Percentiles rank a stretch among this genome's conserved stretches.
phyloP scores from a whole-genome alignment of 306 rosid genomes.

The Cyamopsis tetragonoloba region DNA sequence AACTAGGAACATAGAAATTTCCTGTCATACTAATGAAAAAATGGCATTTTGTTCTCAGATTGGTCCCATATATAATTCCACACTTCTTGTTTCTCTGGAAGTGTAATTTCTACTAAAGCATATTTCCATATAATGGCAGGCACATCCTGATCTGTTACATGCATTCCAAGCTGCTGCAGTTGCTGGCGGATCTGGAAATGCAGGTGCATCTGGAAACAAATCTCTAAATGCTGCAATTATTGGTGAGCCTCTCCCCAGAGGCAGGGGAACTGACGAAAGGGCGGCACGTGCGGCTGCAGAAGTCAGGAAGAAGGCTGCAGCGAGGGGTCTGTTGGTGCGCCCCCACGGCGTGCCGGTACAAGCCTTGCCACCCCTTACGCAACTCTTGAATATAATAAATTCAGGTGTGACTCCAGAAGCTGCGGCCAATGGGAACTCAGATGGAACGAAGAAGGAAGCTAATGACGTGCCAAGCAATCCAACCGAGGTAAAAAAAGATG shows the following conservation, averaged over 20 bases:
- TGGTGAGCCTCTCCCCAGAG: slow-evolving; percentile 71
- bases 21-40: background rate
- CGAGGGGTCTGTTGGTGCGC: slow-evolving; percentile 75
- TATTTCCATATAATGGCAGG: slow-evolving; percentile 42
- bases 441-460: slow-evolving; percentile 45
- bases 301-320: slow-evolving; percentile 90
- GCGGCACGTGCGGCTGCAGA: slow-evolving; percentile 96
- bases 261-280: slow-evolving; percentile 93
- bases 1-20: background rate
- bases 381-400: slow-evolving; percentile 70
- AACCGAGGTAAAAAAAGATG: slow-evolving; percentile 29
- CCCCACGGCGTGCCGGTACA: slow-evolving; percentile 85
- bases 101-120: background rate
- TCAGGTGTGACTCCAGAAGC: slow-evolving; percentile 55
- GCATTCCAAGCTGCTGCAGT: slow-evolving; percentile 91
- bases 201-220: slow-evolving; percentile 58
- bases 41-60: background rate
- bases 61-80: background rate
- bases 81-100: background rate
- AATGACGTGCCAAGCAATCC: slow-evolving; percentile 31
- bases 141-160: slow-evolving; percentile 85
- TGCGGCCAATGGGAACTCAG: slow-evolving; percentile 42
- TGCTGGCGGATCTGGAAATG: slow-evolving; percentile 83
- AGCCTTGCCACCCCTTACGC: slow-evolving; percentile 78
- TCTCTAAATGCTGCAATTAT: slow-evolving; percentile 78